phyloP scores from a whole-genome alignment of 805 yeast species.

The Starmerella bacillaris region DNA sequence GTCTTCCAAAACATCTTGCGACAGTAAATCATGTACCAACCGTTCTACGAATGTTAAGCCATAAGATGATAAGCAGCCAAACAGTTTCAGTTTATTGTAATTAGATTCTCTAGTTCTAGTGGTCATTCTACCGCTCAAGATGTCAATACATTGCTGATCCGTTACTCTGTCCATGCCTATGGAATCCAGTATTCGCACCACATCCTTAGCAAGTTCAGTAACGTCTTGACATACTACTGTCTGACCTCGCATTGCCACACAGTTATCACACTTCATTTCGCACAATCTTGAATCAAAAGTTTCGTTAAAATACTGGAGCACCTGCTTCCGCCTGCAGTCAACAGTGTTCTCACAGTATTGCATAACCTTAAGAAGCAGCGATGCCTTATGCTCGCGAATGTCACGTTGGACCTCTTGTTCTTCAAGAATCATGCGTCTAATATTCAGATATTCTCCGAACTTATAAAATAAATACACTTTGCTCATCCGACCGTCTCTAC shows the following conservation, averaged over 20 bases:
- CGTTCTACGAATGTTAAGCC: constrained; percentile 32
- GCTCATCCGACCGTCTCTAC: constrained; percentile 76
- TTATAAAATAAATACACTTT: constrained; percentile 71
- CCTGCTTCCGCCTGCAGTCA: constrained; percentile 80
- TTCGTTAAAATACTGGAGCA: constrained; percentile 80
- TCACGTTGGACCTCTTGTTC: constrained; percentile 48
- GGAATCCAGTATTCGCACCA: constrained; percentile 39
- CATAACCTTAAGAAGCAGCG: constrained; percentile 63
- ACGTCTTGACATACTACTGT: constrained; percentile 35
- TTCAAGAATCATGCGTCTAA: constrained; percentile 59
- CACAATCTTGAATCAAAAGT: constrained; percentile 50
- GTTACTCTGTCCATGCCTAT: constrained; percentile 47
- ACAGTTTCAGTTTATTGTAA: constrained; percentile 39
- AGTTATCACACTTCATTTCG: constrained; percentile 66
- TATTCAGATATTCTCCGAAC: constrained; percentile 57
- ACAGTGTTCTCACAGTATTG: constrained; percentile 81
- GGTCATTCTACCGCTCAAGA: constrained; percentile 42
- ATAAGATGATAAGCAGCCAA: constrained; percentile 30
- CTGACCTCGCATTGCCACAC: constrained; percentile 32
- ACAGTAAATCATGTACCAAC: constrained; percentile 58
- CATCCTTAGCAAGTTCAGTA: constrained; percentile 41
- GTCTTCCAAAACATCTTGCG: constrained; percentile 49
- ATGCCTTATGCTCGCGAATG: constrained; percentile 58
- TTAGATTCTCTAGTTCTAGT: constrained; percentile 44
- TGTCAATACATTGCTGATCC: constrained; percentile 61